A percentile compares a stretch with the other conserved stretches of the same genome.
Conservation (phyloP, 805 yeast genomes). For the Nakazawaea pomicola region DNA sequence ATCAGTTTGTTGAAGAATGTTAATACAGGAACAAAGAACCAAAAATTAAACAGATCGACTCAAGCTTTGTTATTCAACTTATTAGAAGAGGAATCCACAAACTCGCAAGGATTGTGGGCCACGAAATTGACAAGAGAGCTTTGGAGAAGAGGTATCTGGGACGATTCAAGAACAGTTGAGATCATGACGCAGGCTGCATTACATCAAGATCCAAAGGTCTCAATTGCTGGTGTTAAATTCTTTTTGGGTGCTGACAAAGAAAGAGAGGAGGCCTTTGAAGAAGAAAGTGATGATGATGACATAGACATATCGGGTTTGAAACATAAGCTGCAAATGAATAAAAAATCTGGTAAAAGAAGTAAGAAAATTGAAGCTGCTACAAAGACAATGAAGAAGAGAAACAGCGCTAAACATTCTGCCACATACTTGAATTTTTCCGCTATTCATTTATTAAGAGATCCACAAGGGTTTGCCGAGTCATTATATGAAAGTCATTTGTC, state of each 20-base stretch:
- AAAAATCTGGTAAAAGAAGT: slow-evolving; percentile 74
- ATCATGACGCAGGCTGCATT: slow-evolving; percentile 94
- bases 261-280: slow-evolving; percentile 79
- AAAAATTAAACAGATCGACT: slow-evolving; percentile 81
- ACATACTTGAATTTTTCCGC: slow-evolving; percentile 90
- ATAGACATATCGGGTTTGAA: slow-evolving; percentile 67
- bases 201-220: slow-evolving; percentile 82
- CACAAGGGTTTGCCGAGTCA: slow-evolving; percentile 94
- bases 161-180: slow-evolving; percentile 94
- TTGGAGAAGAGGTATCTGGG: slow-evolving; percentile 99
- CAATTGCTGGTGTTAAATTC: slow-evolving; percentile 84
- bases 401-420: slow-evolving; percentile 48
- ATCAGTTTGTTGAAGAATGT: slow-evolving; percentile 75
- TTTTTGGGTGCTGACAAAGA: slow-evolving; percentile 95
- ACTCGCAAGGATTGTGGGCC: slow-evolving; percentile 85
- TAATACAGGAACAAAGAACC: slow-evolving; percentile 86
- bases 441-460: slow-evolving; percentile 88
- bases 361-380: slow-evolving; percentile 60
- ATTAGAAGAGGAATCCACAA: slow-evolving; percentile 70
- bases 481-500: slow-evolving; percentile 69
- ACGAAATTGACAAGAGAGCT: slow-evolving; percentile 90
- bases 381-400: slow-evolving; percentile 62
- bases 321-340: slow-evolving; percentile 80
- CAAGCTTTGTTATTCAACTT: slow-evolving; percentile 89
- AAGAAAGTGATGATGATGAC: slow-evolving; percentile 61